Evolutionary conservation across 2,329 filamentous ascomycete genomes (phyloP).

Genomic region (Pseudocercospora musae): DNA sequence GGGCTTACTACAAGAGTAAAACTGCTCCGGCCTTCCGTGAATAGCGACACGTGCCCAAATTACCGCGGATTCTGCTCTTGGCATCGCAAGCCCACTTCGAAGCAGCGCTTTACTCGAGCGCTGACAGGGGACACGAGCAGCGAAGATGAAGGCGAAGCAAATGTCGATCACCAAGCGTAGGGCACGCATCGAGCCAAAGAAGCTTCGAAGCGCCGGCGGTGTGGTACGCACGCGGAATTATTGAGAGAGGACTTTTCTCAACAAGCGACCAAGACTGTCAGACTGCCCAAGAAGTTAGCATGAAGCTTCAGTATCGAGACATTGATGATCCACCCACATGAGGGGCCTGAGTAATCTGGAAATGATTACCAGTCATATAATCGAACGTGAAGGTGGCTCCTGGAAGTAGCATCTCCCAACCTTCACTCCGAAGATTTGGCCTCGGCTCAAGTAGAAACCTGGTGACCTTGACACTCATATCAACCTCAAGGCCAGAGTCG

Average conservation of each 20-base stretch:
- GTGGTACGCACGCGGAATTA: not conserved
- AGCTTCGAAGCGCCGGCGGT: not conserved
- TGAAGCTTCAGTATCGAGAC: not conserved
- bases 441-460: constrained; percentile 33
- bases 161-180: not conserved
- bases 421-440: constrained; percentile 27
- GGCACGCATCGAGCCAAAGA: not conserved
- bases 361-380: constrained; percentile 35
- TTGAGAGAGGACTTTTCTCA: constrained; percentile 5
- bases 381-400: constrained; percentile 28
- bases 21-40: not conserved
- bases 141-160: not conserved
- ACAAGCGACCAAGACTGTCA: constrained; percentile 18
- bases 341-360: constrained; percentile 32
- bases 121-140: not conserved
- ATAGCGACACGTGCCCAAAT: not conserved
- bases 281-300: constrained; percentile 10
- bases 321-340: constrained; percentile 23
- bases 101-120: not conserved
- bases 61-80: not conserved
- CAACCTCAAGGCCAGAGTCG: constrained; percentile 30
- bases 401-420: constrained; percentile 31
- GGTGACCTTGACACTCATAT: constrained; percentile 32
- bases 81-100: not conserved
- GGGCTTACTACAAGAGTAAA: too few species aligned